Evolutionary conservation across 2,329 filamentous ascomycete species (phyloP).

Genomic region (Ophiocordyceps unilateralis): DNA sequence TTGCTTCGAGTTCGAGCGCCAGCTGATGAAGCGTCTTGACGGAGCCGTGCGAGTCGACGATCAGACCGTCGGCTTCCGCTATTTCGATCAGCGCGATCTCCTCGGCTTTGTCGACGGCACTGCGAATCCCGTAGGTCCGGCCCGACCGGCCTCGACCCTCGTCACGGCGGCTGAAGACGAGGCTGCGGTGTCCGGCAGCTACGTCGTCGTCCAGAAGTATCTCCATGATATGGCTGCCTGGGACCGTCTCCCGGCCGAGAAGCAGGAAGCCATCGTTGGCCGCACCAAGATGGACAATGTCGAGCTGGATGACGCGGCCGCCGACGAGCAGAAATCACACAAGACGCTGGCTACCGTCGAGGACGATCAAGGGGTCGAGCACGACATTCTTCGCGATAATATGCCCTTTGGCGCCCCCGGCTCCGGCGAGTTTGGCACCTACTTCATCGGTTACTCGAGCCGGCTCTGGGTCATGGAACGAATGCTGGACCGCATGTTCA

Average conservation of each 20-base stretch:
- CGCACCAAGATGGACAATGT: slow-evolving; percentile 39
- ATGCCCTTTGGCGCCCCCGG: slow-evolving; percentile 42
- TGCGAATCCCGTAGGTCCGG: slow-evolving; percentile 34
- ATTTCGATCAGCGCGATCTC: slow-evolving; percentile 40
- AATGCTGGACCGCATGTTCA: slow-evolving; percentile 41
- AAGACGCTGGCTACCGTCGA: slow-evolving; percentile 37
- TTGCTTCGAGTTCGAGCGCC: slow-evolving; percentile 40
- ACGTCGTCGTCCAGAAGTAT: slow-evolving; percentile 43
- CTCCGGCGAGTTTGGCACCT: slow-evolving; percentile 34
- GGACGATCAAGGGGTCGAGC: slow-evolving; percentile 30
- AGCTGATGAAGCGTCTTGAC: slow-evolving; percentile 30
- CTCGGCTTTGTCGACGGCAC: slow-evolving; percentile 44
- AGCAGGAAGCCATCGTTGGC: slow-evolving; percentile 38
- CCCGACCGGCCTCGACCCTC: slow-evolving; percentile 23
- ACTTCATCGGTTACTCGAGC: slow-evolving; percentile 38
- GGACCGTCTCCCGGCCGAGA: slow-evolving; percentile 26
- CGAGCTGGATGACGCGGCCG: slow-evolving; percentile 33
- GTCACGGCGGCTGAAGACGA: slow-evolving; percentile 22
- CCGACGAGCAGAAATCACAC: slow-evolving; percentile 27
- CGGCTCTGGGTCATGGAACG: slow-evolving; percentile 38
- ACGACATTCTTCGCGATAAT: slow-evolving; percentile 38
- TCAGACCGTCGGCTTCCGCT: slow-evolving; percentile 38
- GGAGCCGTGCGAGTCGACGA: slow-evolving; percentile 30
- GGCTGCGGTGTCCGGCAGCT: slow-evolving; percentile 29
- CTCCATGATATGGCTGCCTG: slow-evolving; percentile 32